Base-by-base conservation (phyloP, 306 rosid genomes). In the Prunus dulcis region DNA sequence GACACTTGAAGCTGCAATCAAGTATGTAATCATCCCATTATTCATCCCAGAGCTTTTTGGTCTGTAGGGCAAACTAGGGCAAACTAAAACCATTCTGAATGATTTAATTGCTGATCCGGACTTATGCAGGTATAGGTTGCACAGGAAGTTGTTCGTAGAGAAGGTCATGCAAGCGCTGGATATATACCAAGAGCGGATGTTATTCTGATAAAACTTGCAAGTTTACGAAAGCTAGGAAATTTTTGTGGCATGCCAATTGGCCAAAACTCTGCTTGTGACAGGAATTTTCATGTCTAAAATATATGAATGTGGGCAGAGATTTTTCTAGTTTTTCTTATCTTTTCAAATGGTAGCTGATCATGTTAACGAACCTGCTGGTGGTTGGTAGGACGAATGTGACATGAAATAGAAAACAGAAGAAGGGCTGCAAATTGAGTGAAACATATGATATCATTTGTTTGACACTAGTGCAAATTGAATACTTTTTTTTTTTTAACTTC, bases 51-150 rank as follows among this genome's bases (percentile, higher is more conserved):
- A 76, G 47, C 60, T 34, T 71, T 68, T 56, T 2, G 45, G 71
- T 41, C 38, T 69, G 74, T 38, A 38, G 43, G 43, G 43, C 46
- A 69, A 46, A 27, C 3, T 67, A 64, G 62, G 25, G 17, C 38
- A 57, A 69, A 18, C 69, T 67, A 69, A 41, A 41, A 69, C 66
- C 19, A 12, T 43, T 64, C 56, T 0, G 17, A 46, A 67, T 5
- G 19, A 70, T 46, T 74, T 76, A 61, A 50, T 13, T 64, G 47
- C 62, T 75, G 50, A 38, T 80, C 71, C 79, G 87, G 32, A 64
- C 50, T 61, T 75, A 12, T 79, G 86, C 97, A 94, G 98, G 84
- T 90, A 86, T 72, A 87, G 98, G 69, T 86, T 91, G 89, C 96
- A 92, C 75, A 70, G 93, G 77, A 94, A 92, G 78, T 81, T 90